Evolutionary conservation across 148 eudicot genomes (phyloP), one percentile per base, ranked within the genome.

Genomic region (Fagopyrum homotropicum): DNA sequence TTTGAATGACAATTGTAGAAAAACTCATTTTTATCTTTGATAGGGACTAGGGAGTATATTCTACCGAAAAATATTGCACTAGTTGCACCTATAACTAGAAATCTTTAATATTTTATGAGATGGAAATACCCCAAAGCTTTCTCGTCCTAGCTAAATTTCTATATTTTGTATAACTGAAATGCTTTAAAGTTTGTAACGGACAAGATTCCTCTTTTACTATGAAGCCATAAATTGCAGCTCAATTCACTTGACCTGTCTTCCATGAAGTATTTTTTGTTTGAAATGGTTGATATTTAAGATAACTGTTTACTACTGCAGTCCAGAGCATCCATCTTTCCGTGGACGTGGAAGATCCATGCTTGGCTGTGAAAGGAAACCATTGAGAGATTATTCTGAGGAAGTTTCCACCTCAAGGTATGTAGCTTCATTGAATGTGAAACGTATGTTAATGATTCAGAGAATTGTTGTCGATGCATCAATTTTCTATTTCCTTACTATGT

Each of bases 301-400:
- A 73, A 70, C 54, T 56, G 45, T 17, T 79, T 82, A 44, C 10
- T 61, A 35, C 81, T 85, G 75, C 88, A 96, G 99, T 80, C 99
- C 98, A 57, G 99, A 92, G 85, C 99, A 96, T 87, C 98, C 99
- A 76, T 96, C 95, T 71, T 77, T 85, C 47, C 94, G 90, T 19
- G 81, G 84, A 76, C 93, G 89, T 79, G 98, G 88, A 51, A 83
- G 93, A 61, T 96, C 99, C 73, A 88, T 96, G 99, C 95, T 96
- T 80, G 85, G 99, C 54, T 93, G 93, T 63, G 98, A 90, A 73
- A 86, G 86, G 75, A 91, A 88, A 80, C 80, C 92, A 40, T 82
- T 85, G 69, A 79, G 89, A 82, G 93, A 88, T 74, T 85, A 45
- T 83, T 75, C 83, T 49, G 88, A 89, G 69, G 91, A 89, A 59